These are phyloP conservation scores for Vaccinium corymbosum DNA, from an alignment of 148 eudicot species.

Conservation along the genomic window DNA sequence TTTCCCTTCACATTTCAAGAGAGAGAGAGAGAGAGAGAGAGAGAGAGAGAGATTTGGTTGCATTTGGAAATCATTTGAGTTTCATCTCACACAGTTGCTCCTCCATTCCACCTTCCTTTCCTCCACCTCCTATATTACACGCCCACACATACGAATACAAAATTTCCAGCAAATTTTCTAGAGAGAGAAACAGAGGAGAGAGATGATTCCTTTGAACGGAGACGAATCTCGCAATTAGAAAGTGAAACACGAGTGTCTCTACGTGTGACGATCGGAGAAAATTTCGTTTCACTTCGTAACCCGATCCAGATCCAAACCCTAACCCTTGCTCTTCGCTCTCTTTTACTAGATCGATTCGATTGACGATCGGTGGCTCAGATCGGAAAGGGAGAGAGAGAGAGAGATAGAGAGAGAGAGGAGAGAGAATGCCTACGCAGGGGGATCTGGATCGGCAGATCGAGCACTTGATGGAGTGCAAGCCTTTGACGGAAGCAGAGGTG, in stretches of 20 bases:
- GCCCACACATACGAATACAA: background rate
- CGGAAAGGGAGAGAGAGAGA: slow-evolving; percentile 5
- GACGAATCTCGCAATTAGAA: slow-evolving; percentile 19
- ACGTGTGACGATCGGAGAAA: slow-evolving; percentile 1
- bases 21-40: background rate
- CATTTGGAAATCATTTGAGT: slow-evolving; percentile 34
- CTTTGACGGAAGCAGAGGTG: slow-evolving; percentile 74
- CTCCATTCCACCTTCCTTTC: background rate
- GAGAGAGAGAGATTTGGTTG: background rate
- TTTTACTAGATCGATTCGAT: slow-evolving; percentile 14
- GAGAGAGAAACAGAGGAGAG: slow-evolving; percentile 3
- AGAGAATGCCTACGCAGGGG: slow-evolving; percentile 60
- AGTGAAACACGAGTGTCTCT: background rate
- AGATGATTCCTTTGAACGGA: slow-evolving; percentile 19
- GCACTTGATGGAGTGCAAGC: slow-evolving; percentile 91
- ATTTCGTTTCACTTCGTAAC: background rate
- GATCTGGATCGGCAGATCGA: slow-evolving; percentile 87
- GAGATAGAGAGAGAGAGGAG: background rate
- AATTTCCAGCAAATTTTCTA: slow-evolving; percentile 18
- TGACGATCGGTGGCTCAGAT: slow-evolving; percentile 21
- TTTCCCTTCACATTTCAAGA: background rate
- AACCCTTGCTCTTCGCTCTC: background rate
- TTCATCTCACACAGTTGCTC: slow-evolving; percentile 26
- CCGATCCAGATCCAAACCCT: slow-evolving; percentile 13
- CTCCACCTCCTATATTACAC: background rate